These are phyloP conservation scores for Candida golubevii DNA, from an alignment of 805 yeast genomes.

Conservation along the genomic window DNA sequence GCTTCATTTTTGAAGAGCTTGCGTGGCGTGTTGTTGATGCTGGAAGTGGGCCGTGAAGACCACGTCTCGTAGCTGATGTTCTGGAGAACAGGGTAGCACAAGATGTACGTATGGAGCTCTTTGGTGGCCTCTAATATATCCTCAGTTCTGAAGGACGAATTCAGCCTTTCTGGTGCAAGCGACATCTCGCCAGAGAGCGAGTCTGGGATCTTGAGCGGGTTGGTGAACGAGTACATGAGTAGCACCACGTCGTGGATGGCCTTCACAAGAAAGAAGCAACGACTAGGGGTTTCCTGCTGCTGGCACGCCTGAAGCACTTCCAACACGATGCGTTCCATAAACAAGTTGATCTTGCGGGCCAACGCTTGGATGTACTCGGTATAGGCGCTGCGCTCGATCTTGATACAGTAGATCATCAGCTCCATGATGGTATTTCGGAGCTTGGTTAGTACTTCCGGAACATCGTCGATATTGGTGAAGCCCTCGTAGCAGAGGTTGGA, in stretches of 20 bases:
- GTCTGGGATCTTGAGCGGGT: constrained; percentile 13
- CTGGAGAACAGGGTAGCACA: constrained; percentile 1
- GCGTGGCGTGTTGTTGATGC: constrained; percentile 11
- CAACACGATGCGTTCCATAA: constrained; percentile 11
- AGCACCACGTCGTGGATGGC: constrained; percentile 10
- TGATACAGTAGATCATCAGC: constrained; percentile 13
- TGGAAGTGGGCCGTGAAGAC: neutral
- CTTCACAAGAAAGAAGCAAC: constrained; percentile 11
- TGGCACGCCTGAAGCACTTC: constrained; percentile 10
- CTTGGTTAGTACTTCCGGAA: constrained; percentile 10
- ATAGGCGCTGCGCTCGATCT: constrained; percentile 11
- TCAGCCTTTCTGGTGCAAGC: neutral
- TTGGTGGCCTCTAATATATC: constrained; percentile 7
- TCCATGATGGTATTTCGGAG: constrained; percentile 11
- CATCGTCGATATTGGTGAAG: constrained; percentile 5
- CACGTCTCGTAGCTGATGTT: neutral
- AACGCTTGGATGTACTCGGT: constrained; percentile 11
- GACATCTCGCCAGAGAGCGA: constrained; percentile 4
- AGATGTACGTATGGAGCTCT: constrained; percentile 3
- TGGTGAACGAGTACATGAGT: constrained; percentile 13
- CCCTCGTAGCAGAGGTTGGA: constrained; percentile 12
- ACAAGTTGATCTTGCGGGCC: constrained; percentile 7
- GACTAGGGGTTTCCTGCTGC: constrained; percentile 2
- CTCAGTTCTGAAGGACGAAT: constrained; percentile 5
- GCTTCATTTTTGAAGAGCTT: constrained; percentile 8